Evolutionary conservation across 768 basidiomycete genomes (phyloP).

Genomic region (Termitomyces sp.): DNA sequence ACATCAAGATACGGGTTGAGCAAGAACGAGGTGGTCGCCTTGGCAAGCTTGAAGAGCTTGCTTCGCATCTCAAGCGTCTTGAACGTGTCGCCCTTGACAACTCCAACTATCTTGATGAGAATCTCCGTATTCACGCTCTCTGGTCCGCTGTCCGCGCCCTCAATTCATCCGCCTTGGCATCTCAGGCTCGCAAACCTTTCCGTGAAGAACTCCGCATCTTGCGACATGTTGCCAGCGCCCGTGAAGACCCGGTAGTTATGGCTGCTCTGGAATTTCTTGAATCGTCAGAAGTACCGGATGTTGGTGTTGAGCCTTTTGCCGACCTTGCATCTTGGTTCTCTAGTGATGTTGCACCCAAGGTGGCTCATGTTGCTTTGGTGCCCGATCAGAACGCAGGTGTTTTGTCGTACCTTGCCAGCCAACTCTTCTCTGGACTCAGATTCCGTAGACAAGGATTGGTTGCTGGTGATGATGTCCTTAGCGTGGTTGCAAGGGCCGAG

Average conservation of each 20-base stretch:
- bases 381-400: constrained; percentile 90
- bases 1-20: constrained; percentile 94
- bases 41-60: constrained; percentile 91
- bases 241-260: constrained; percentile 66
- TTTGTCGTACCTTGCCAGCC: constrained; percentile 83
- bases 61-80: constrained; percentile 85
- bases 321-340: constrained; percentile 92
- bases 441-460: constrained; percentile 83
- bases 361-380: constrained; percentile 87
- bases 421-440: constrained; percentile 67
- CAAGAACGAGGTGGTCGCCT: constrained; percentile 94
- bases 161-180: constrained; percentile 58
- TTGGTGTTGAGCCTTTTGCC: constrained; percentile 84
- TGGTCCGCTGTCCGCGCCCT: constrained; percentile 92
- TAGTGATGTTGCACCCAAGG: constrained; percentile 76
- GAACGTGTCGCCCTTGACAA: constrained; percentile 92
- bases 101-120: constrained; percentile 87
- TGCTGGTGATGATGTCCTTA: constrained; percentile 80
- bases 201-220: constrained; percentile 85
- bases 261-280: constrained; percentile 72
- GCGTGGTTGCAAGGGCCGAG: constrained; percentile 86
- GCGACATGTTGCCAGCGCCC: constrained; percentile 66
- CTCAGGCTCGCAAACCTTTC: constrained; percentile 77
- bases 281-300: constrained; percentile 68
- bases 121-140: constrained; percentile 85